Evolutionary conservation across 148 eudicot genomes (phyloP), one percentile per base, ranked within the genome.

Genomic region (Amaranthus palmeri): DNA sequence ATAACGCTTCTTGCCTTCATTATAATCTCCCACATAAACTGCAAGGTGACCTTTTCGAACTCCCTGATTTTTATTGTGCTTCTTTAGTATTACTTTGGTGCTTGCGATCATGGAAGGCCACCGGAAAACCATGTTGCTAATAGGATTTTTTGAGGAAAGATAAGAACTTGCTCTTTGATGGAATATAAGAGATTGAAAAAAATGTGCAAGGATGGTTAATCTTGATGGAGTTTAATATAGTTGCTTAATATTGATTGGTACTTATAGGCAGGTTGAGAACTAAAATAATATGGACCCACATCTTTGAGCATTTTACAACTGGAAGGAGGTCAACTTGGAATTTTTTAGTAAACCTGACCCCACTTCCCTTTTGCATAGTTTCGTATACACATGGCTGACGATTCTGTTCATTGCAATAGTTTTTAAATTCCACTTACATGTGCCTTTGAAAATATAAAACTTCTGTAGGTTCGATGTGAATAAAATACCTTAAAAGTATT

Each of bases 21-120:
- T 58, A 43, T 46, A 58, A 14, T 85, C 78, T n/a, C 88, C 91
- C 43, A 87, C 86, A 67, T 87, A 85, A 54, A 87, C 87, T 11
- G 87, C 88, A 52, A 85, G 60, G 76, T 84, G 85, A 10, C 92
- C 92, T 62, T 84, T 85, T 58, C 77, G 88, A 75, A 87, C 82
- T 58, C 72, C 61, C 73, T 66, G 78, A 53, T n/a, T 71, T 60
- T 53, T 79, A 63, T n/a, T 63, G 8, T 69, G 59, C 14, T 18
- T 59, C 50, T 73, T 66, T 18, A 46, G 65, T 55, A 61, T 60
- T 61, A 60, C 72, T 65, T 71, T 79, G 57, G 82, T 73, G 53
- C 67, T 75, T 53, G 72, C 44, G 72, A 75, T 66, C 68, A 75
- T 71, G 12, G 65, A 65, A 65, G 72, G 72, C 47, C 75, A n/a